A percentile compares a stretch with the other conserved stretches of the same genome.
Conservation (phyloP, 176 grass and related monocot species). For the Aegilops speltoides region DNA sequence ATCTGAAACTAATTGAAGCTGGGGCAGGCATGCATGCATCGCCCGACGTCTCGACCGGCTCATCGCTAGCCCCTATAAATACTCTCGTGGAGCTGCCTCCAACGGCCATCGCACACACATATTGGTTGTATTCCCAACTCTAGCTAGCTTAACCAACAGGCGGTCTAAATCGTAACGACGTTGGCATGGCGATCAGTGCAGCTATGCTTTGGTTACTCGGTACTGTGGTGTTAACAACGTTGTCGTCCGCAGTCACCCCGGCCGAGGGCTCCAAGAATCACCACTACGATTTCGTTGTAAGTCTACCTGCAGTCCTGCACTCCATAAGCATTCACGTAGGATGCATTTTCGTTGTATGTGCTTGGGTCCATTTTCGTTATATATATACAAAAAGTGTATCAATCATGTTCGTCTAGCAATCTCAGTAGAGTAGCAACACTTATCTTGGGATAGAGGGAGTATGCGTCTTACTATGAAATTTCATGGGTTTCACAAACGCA, state of each 20-base stretch:
- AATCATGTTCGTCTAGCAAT: too few relatives aligned
- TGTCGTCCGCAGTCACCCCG: constrained; percentile 14
- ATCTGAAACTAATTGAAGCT: neutral
- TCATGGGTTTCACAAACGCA: neutral
- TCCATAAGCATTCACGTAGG: neutral
- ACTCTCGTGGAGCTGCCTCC: neutral
- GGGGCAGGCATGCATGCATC: neutral
- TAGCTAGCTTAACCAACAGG: too few relatives aligned
- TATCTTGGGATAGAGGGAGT: too few relatives aligned
- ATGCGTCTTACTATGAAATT: too few relatives aligned
- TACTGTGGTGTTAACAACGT: neutral
- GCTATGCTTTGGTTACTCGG: constrained; percentile 35
- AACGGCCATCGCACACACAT: neutral
- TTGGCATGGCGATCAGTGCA: neutral
- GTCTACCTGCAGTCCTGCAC: neutral
- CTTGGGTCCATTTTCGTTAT: too few relatives aligned
- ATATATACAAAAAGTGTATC: too few relatives aligned
- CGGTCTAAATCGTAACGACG: neutral
- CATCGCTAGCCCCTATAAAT: neutral
- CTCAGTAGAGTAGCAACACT: too few relatives aligned
- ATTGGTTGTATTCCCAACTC: neutral
- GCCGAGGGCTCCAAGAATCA: constrained; percentile 15
- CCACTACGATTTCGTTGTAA: constrained; percentile 52
- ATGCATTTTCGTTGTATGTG: too few relatives aligned
- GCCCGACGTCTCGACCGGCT: neutral